Base-by-base conservation (phyloP, 1,284 basidiomycete genomes). In the Ustilago sp. region DNA sequence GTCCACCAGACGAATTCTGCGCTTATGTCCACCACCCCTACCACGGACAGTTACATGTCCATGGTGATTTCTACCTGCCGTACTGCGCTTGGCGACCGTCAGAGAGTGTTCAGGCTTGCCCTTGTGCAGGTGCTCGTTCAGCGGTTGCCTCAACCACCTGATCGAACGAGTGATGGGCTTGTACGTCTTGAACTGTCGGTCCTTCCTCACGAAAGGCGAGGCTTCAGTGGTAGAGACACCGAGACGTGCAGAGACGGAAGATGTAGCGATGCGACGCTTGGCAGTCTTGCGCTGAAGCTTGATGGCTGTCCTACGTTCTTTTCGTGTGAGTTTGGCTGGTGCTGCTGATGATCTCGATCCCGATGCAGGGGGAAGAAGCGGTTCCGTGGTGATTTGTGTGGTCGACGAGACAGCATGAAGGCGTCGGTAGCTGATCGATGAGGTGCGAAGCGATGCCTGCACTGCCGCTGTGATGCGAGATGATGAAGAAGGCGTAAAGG, bases 41-140 rank as follows among this genome's bases (percentile, higher is more conserved):
- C 91, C 92, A 28, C 94, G 91, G 23, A 94, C 92, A n/a, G 94
- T 95, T 74, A 98, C 93, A 56, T 90, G 90, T 2, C 97, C 97
- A 59, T 89, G 86, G 57, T 86, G 75, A 85, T 96, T 96, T 34
- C 96, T 89, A 0, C 96, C 97, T 41, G 95, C 96, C 36, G 91
- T 93, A 85, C 90, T 91, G 54, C 95, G 90, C 80, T 92, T 90
- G 11, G 96, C 89, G 38, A 93, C 87, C 9, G 96, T 99, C 57
- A 99, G 90, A 17, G 89, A 88, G n/a, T 77, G 91, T 31, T 95
- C 87, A 9, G 96, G 95, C 28, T 91, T 88, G 38, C 95, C 95
- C 76, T 90, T 89, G 88, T 92, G 94, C 48, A 98, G 86, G 81
- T 98, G 94, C 13, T 90, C 89, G 74, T 93, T 92, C 62, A 94